Evolutionary conservation across 805 yeast species (phyloP), one percentile per base, ranked within the genome.

Genomic region (Teunomyces kruisii): DNA sequence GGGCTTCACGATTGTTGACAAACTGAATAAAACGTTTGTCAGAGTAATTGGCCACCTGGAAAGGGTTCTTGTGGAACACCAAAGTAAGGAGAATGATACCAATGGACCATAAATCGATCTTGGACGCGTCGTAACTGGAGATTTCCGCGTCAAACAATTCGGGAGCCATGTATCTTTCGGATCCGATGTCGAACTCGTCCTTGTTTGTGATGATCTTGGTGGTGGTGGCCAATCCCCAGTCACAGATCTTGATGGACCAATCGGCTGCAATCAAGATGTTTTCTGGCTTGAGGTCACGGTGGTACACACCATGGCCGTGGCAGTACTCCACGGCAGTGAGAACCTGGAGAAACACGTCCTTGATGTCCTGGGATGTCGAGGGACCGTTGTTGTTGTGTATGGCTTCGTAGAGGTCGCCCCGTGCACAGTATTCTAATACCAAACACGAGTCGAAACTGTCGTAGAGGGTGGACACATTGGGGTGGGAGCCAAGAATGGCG

Each of bases 151-250:
- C 96, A 59, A 89, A 84, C 46, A 89, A 67, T 60, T 90, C 97
- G 1, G 97, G 97, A 0, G 97, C 95, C 97, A 90, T 90, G 65
- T 90, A 90, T 50, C 96, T 75, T 65, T 88, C 96, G 44, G 88
- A 81, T 17, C 97, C 97, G 47, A 88, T 86, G 49, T 88, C 96
- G 61, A 89, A 86, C 47, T 71, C 76, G 39, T 51, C 56, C 17
- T 53, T 61, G 57, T 88, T 90, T 29, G 79, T 67, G 55, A 88
- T 83, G 38, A 68, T 65, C 39, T 70, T 68, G 27, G 66, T 61
- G 26, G 78, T 77, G 3, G 84, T 78, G 1, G 84, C 83, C 50
- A 79, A 65, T 1, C 84, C 84, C 75, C 81, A 79, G 61, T 79
- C 84, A 43, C 83, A 78, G 31, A 79, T 61, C 53, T 78, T 79